Evolutionary conservation across 306 rosid species (phyloP), one percentile per base, ranked within the genome.

Genomic region (Cucurbita argyrosperma): DNA sequence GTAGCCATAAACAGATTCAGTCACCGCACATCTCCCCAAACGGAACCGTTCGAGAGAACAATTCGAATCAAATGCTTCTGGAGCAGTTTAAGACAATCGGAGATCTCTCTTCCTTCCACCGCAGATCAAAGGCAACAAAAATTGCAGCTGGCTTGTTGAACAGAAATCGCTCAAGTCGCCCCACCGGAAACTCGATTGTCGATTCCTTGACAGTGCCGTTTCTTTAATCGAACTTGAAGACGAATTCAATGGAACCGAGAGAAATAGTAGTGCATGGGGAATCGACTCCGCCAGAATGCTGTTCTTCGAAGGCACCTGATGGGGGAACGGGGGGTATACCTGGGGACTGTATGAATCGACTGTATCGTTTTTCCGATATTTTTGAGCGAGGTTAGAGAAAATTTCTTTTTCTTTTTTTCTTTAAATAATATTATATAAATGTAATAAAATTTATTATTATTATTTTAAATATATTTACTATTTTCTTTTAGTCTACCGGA

Each of bases 271-370:
- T 26, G 74, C 43, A 68, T 23, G 43, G 23, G 43, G 7, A 4
- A 62, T 47, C 12, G 57, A 45, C 23, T 23, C 1, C 23, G 43
- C 57, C 40, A 35, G 14, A 68, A 68, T 23, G 57, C 23, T 47
- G 57, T 47, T 68, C 57, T 47, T 50, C 23, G 14, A 46, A 19
- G 42, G 57, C 7, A 12, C 7, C 3, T 45, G 73, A 67, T 47
- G 74, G 57, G 54, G 12, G 30, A 42, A 45, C 37, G 72, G 42
- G 38, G 56, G 40, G 6, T 67, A 46, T 6, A 16, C 56, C 53
- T 65, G 71, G 73, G 71, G 73, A 21, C 73, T 67, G 53, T 67
- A 43, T 67, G 72, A 67, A 46, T 67, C 73, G 56, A 67, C 12
- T 67, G 57, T 7, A 65, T 65, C 71, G 52, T 40, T 40, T n/a